Conservation (phyloP, 192 early-diverging fungal species). For the Backusella parvicylindrica region DNA sequence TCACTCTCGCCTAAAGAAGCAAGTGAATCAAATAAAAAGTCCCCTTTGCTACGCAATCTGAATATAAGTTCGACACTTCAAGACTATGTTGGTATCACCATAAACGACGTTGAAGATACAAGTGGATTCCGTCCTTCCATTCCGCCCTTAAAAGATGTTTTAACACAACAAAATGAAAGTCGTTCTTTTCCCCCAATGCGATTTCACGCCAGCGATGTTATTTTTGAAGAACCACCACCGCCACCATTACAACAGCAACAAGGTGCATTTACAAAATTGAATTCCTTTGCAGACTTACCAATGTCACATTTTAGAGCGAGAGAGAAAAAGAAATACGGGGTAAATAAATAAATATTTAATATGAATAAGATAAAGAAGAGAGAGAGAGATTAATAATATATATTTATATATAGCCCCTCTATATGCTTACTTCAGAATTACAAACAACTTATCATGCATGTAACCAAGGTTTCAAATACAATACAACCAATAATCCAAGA, state of each 20-base stretch:
- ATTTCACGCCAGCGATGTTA: neutral
- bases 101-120: conserved; percentile 17
- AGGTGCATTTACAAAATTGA: conserved; percentile 3
- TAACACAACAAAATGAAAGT: neutral
- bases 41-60: neutral
- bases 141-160: conserved; percentile 1
- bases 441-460: conserved; percentile 24
- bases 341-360: conserved; percentile 5
- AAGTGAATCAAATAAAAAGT: neutral
- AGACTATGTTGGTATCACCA: conserved; percentile 37
- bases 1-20: neutral
- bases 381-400: neutral
- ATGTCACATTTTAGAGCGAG: conserved; percentile 10
- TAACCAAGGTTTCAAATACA: conserved; percentile 83
- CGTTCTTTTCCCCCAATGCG: neutral
- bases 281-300: neutral
- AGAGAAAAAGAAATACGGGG: conserved; percentile 6
- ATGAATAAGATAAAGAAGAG: neutral
- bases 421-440: conserved; percentile 22
- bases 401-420: conserved; percentile 21
- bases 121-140: neutral
- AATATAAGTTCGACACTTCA: neutral
- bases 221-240: conserved; percentile 5
- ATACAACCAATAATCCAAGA: conserved; percentile 82
- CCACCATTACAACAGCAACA: neutral